Base-by-base conservation (phyloP, 2,329 filamentous ascomycete species). In the Fusarium nurragi region DNA sequence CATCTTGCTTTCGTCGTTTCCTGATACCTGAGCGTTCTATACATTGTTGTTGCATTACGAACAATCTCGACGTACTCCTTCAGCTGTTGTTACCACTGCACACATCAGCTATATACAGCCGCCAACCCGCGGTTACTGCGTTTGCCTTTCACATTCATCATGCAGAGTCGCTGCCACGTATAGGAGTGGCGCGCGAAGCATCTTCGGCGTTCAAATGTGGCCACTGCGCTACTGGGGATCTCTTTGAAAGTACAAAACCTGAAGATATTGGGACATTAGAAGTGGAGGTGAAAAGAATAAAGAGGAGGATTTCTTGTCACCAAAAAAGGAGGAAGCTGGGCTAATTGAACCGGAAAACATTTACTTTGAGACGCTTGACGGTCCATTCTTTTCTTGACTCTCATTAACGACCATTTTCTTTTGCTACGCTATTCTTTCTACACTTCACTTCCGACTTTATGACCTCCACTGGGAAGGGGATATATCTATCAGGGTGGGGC, bases 201-300 rank as follows among this genome's bases (percentile, higher is more conserved):
- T 70, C 60, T 48, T 71, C 44, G 70, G 70, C 70, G 70, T 72
- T 72, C 59, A 55, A 67, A 54, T 60, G 68, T 71, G 50, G 71
- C 70, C 45, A 52, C 62, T 43, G 37, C 26, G 64, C 37, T 50
- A 70, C 53, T 54, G 45, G 62, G 64, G 65, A 69, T 67, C 62
- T 71, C 41, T 64, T 64, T 65, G 64, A 47, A 58, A 53, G 46
- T 58, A 65, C 47, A 68, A 65, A 47, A 49, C 50, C 48, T 61
- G 50, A 58, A 54, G 58, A 54, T 38, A 40, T 44, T n/a, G 58
- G 58, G 49, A 41, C 18, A 38, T 44, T 49, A 53, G 64, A 67
- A 44, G 49, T 46, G 56, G 45, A 50, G 60, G 66, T 48, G 60
- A 34, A 38, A 54, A 51, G 51, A 48, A 54, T 51, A 49, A 49